A percentile compares a stretch with the other conserved stretches of the same genome.
Evolutionary conservation across 495 filamentous ascomycete genomes (phyloP).

Genomic region (Neurospora intermedia): DNA sequence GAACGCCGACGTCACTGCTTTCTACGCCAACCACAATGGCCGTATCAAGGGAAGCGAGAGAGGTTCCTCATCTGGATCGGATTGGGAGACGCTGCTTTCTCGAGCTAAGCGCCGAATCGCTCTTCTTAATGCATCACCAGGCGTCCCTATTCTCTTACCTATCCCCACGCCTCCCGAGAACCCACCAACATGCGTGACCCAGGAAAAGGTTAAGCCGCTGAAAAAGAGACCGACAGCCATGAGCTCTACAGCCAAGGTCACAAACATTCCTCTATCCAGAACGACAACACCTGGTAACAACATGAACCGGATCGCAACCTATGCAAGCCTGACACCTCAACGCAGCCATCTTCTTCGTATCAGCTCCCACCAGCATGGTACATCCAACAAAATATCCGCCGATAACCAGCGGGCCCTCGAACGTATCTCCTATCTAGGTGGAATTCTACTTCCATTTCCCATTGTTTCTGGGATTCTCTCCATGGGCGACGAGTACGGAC

Average conservation of each 20-base stretch:
- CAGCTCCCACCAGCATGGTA: not conserved
- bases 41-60: not conserved
- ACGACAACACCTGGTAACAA: not conserved
- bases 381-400: slow-evolving; percentile 4
- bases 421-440: slow-evolving; percentile 33
- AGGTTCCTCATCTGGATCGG: not conserved
- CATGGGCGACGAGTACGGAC: slow-evolving; percentile 30
- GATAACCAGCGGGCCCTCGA: slow-evolving; percentile 28
- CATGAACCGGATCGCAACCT: not conserved
- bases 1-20: slow-evolving; percentile 14
- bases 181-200: not conserved
- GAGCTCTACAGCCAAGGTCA: not conserved
- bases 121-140: slow-evolving; percentile 7
- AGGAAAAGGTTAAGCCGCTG: not conserved
- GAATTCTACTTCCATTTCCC: slow-evolving; percentile 29
- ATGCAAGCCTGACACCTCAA: not conserved
- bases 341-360: not conserved
- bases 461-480: slow-evolving; percentile 32
- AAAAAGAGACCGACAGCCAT: not conserved
- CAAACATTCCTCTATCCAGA: not conserved
- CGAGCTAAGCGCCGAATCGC: slow-evolving; percentile 16
- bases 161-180: not conserved
- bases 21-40: not conserved
- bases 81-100: slow-evolving; percentile 21
- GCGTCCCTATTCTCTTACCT: not conserved